phyloP scores from a whole-genome alignment of 352 stramenopile genomes.

The Phytophthora idaei region DNA sequence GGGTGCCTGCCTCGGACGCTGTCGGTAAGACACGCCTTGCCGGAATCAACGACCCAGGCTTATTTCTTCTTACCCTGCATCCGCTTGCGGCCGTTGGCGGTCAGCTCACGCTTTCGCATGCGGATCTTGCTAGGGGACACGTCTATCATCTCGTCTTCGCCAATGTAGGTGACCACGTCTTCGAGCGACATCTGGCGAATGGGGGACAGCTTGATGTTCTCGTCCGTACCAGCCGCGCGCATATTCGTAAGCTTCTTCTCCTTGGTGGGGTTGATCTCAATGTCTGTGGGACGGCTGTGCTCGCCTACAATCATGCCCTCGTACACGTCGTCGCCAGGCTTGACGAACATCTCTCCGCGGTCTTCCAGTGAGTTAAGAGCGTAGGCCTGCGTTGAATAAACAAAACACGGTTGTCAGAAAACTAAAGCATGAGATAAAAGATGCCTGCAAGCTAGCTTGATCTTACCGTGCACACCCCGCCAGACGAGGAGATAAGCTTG shows the following conservation, averaged over 20 bases:
- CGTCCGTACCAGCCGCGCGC: slow-evolving; percentile 94
- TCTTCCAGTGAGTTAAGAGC: slow-evolving; percentile 93
- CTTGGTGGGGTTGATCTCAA: slow-evolving; percentile 98
- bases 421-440: neutral
- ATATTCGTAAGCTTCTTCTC: slow-evolving; percentile 98
- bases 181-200: slow-evolving; percentile 95
- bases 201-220: slow-evolving; percentile 94
- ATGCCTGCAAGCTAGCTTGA: neutral
- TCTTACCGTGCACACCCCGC: slow-evolving; percentile 67
- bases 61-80: slow-evolving; percentile 64
- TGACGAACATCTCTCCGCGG: slow-evolving; percentile 96
- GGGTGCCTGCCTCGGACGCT: neutral
- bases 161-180: slow-evolving; percentile 98
- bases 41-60: slow-evolving; percentile 1
- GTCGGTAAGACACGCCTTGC: slow-evolving; percentile 2
- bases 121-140: slow-evolving; percentile 95
- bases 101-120: slow-evolving; percentile 85
- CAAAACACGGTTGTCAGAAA: slow-evolving; percentile 2
- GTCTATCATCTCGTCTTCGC: slow-evolving; percentile 98
- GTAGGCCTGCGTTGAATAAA: slow-evolving; percentile 69
- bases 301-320: slow-evolving; percentile 98
- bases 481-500: slow-evolving; percentile 83
- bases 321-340: slow-evolving; percentile 95
- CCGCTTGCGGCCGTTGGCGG: slow-evolving; percentile 66
- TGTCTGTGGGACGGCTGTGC: slow-evolving; percentile 93